Base-by-base conservation (phyloP, 148 eudicot species). In the Rhododendron molle region DNA sequence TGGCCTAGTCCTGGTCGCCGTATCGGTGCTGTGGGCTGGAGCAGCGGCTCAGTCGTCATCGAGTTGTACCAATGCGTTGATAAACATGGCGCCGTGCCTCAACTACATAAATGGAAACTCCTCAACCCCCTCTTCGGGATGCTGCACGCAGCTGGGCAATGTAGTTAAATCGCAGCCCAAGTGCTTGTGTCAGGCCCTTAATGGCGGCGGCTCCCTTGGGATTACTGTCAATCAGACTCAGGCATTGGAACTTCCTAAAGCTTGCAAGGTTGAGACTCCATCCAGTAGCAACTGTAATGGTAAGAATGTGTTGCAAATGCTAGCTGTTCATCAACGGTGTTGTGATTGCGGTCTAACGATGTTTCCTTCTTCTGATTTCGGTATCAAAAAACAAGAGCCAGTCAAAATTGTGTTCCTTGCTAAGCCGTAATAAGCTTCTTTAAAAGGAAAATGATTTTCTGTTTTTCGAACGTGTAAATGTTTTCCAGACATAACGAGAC, bases 81-180 rank as follows among this genome's bases (percentile, higher is more conserved):
- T 91, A 32, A 91, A 91, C 82, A 65, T 91, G 90, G 86, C 93
- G 1, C 92, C 92, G 1, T 91, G 93, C 89, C 85, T 91, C 81
- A 88, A 78, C 78, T 90, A 90, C 85, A 86, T 89, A 49, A 62
- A 88, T 7, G 90, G 91, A 20, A 91, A 88, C 87, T 79, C 92
- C 4, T 84, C 93, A 2, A 78, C 86, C 0, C 92, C 92, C 0
- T 83, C 90, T 0, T 83, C 90, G 3, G 80, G 85, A 5, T 91
- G 93, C 85, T 91, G 93, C 86, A 43, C 90, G 11, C 90, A 89
- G 87, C 91, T 91, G 3, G 86, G 85, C 58, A 86, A 67, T 3
- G 92, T 90, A 2, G 91, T 91, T 15, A 60, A 79, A 21, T 83
- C 90, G 18, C 86, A 90, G 43, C 93, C 93, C 15, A 83, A 86